Evolutionary conservation across 192 early-diverging fungal species (phyloP).

Genomic region (Haplosporangium gracile): DNA sequence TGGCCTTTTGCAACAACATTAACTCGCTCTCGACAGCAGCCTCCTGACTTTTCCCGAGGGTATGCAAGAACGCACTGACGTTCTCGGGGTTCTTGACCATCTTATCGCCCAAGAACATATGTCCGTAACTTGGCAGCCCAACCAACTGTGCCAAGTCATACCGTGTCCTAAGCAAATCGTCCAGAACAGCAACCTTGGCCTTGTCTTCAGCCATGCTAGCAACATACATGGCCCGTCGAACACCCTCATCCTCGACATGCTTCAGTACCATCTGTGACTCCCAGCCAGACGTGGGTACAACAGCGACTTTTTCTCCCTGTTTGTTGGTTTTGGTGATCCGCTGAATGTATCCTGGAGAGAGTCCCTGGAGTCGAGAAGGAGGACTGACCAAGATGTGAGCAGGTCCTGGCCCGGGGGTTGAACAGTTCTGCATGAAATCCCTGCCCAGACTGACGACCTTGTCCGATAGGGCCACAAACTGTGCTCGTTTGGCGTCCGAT

Average conservation of each 20-base stretch:
- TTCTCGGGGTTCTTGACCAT: constrained; percentile 91
- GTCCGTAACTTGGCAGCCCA: constrained; percentile 85
- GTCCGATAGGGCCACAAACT: constrained; percentile 89
- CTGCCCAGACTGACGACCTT: constrained; percentile 83
- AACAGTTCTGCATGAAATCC: constrained; percentile 71
- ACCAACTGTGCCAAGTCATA: constrained; percentile 80
- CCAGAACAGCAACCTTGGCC: constrained; percentile 76
- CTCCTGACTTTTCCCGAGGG: constrained; percentile 63
- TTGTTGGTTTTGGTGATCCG: constrained; percentile 41
- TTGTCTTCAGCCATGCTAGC: constrained; percentile 79
- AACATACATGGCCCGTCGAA: constrained; percentile 80
- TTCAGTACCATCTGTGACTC: constrained; percentile 75
- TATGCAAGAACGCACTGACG: constrained; percentile 88
- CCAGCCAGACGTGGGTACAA: constrained; percentile 70
- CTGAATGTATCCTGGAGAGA: constrained; percentile 52
- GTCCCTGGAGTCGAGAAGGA: constrained; percentile 55
- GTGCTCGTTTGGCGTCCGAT: constrained; percentile 67
- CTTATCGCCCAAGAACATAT: constrained; percentile 90
- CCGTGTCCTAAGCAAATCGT: constrained; percentile 80
- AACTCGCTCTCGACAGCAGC: constrained; percentile 85
- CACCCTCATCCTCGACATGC: constrained; percentile 70
- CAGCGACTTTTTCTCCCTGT: constrained; percentile 57
- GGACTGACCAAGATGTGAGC: constrained; percentile 55
- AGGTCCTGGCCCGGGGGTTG: constrained; percentile 43
- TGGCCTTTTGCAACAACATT: constrained; percentile 74